Evolutionary conservation across 106 monocot genomes (phyloP).

Genomic region (Dendrobium chrysotoxum): DNA sequence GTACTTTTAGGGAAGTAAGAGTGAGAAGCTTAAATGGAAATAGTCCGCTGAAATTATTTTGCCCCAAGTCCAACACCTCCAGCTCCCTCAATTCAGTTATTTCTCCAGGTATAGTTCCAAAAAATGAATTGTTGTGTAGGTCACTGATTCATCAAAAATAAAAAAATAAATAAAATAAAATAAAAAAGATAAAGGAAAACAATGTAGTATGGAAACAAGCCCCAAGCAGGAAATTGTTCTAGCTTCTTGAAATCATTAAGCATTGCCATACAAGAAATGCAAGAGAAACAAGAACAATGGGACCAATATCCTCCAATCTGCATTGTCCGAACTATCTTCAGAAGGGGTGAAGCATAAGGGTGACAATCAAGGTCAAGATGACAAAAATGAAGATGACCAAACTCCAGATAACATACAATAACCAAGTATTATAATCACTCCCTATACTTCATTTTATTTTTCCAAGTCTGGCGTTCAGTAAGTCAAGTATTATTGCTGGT

Average conservation of each 20-base stretch:
- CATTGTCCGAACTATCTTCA: no score
- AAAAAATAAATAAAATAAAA: not conserved
- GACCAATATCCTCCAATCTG: no score
- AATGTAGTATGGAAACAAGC: not conserved
- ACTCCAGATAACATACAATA: no score
- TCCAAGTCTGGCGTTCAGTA: not conserved
- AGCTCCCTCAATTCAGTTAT: slow-evolving; percentile 27
- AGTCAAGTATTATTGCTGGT: not conserved
- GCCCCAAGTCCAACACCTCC: slow-evolving; percentile 39
- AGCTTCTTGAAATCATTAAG: no score
- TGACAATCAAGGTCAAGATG: no score
- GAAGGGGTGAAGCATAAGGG: no score
- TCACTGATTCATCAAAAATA: slow-evolving; percentile 19
- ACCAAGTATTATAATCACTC: not conserved
- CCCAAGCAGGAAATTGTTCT: not conserved
- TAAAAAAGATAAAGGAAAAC: not conserved
- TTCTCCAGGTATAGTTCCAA: slow-evolving; percentile 37
- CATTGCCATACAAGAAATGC: no score
- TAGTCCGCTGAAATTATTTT: slow-evolving; percentile 43
- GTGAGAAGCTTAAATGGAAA: slow-evolving; percentile 26
- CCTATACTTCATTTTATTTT: not conserved
- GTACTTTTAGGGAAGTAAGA: slow-evolving; percentile 22
- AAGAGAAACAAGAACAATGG: no score
- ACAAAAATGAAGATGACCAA: no score
- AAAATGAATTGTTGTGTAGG: slow-evolving; percentile 57